Evolutionary conservation across 306 rosid species (phyloP).

Genomic region (Abrus precatorius): DNA sequence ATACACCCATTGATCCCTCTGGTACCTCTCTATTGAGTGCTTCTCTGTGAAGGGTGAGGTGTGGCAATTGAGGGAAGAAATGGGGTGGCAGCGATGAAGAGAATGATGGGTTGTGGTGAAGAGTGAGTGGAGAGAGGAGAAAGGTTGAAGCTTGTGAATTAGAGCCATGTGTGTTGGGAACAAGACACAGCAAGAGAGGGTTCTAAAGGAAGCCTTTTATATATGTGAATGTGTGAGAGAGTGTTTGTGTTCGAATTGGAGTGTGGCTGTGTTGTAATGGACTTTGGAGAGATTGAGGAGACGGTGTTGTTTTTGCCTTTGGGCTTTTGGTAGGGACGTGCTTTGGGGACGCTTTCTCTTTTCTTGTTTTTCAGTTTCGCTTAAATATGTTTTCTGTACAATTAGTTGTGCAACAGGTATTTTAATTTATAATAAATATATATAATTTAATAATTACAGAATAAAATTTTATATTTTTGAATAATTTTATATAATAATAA

Average conservation of each 20-base stretch:
- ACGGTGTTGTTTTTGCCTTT: conserved; percentile 47
- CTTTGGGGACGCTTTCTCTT: neutral
- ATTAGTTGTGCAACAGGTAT: no score
- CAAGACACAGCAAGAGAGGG: neutral
- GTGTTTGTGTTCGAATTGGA: conserved; percentile 41
- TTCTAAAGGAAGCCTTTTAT: neutral
- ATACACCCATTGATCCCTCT: conserved; percentile 88
- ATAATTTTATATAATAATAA: no score
- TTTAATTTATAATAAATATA: no score
- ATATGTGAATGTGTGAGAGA: no score
- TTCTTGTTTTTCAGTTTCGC: neutral
- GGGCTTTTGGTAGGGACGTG: conserved; percentile 49
- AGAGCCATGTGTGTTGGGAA: conserved; percentile 62
- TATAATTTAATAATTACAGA: no score
- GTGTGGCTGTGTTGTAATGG: conserved; percentile 18
- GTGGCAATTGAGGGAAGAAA: conserved; percentile 53
- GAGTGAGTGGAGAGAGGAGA: conserved; percentile 50
- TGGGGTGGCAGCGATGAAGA: conserved; percentile 48
- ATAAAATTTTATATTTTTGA: no score
- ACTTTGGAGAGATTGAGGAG: conserved; percentile 54
- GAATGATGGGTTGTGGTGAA: conserved; percentile 43
- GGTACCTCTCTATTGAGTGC: conserved; percentile 73
- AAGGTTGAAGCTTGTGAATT: conserved; percentile 54
- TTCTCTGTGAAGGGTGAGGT: conserved; percentile 89
- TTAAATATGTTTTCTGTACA: neutral